phyloP scores from a whole-genome alignment of 2,329 filamentous ascomycete genomes.

The Trichoderma koningii region DNA sequence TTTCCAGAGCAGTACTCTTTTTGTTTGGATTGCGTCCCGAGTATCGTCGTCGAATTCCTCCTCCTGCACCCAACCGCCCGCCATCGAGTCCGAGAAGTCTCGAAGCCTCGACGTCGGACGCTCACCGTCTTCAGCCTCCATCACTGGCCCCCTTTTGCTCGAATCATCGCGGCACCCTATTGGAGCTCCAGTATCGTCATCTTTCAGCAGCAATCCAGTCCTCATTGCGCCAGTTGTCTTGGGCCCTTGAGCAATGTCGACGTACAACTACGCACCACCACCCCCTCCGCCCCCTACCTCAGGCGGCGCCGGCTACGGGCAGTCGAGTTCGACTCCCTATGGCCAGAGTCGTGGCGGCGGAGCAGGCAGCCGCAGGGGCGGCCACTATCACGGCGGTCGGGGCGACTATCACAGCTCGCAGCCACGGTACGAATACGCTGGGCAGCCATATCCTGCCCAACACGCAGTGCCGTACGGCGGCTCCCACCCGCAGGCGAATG shows the following conservation, averaged over 20 bases:
- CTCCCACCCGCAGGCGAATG: conserved; percentile 42
- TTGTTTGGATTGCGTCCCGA: not conserved
- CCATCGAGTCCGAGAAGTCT: conserved; percentile 24
- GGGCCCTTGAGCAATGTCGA: conserved; percentile 43
- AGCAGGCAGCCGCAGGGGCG: conserved; percentile 42
- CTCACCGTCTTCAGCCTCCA: conserved; percentile 3
- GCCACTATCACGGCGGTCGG: conserved; percentile 43
- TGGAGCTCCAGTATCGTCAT: not conserved
- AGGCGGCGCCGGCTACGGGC: conserved; percentile 43
- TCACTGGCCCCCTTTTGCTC: not conserved
- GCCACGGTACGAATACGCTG: conserved; percentile 48
- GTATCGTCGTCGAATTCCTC: not conserved
- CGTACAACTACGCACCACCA: conserved; percentile 58
- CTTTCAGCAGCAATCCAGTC: not conserved
- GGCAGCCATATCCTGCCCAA: conserved; percentile 43
- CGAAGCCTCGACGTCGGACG: conserved; percentile 9
- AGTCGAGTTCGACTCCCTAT: conserved; percentile 43
- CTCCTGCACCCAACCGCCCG: not conserved
- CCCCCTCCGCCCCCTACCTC: conserved; percentile 48
- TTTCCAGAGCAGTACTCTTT: not conserved
- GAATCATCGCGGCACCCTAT: not conserved
- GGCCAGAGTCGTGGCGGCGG: conserved; percentile 44
- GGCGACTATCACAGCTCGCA: conserved; percentile 47
- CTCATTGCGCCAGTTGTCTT: not conserved
- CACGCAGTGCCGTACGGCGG: conserved; percentile 37